Evolutionary conservation across 495 filamentous ascomycete species (phyloP).

Genomic region (Trichoderma erinaceum): DNA sequence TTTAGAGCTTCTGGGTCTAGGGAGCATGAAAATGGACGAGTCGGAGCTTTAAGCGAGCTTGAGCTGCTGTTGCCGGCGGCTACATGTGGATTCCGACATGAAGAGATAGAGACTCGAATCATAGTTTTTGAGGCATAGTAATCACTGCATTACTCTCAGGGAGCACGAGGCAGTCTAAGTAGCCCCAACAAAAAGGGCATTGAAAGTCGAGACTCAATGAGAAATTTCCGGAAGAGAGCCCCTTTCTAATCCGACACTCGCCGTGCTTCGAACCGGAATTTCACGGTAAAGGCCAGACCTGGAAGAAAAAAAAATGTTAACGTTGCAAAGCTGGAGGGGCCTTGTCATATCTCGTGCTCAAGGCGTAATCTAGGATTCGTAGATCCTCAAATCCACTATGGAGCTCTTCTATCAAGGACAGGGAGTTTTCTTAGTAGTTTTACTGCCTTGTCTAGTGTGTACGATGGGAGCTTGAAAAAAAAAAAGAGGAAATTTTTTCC

Average conservation of each 20-base stretch:
- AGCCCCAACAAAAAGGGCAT: too few relatives aligned
- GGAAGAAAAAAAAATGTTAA: too few relatives aligned
- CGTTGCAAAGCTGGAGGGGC: neutral
- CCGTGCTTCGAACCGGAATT: too few relatives aligned
- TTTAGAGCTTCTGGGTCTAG: too few relatives aligned
- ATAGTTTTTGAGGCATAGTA: neutral
- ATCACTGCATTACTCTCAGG: neutral
- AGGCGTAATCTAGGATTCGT: constrained; percentile 8
- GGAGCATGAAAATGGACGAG: too few relatives aligned
- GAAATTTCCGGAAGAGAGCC: too few relatives aligned
- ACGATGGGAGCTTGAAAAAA: neutral
- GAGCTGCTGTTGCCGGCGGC: neutral
- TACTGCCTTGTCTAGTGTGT: neutral
- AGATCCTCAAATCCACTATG: constrained; percentile 10
- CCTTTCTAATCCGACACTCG: too few relatives aligned
- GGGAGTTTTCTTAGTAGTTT: neutral
- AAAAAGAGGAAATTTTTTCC: neutral
- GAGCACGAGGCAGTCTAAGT: too few relatives aligned
- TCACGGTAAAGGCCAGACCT: too few relatives aligned
- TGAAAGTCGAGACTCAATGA: too few relatives aligned
- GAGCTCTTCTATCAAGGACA: neutral
- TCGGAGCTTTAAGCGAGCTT: neutral
- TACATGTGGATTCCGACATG: neutral
- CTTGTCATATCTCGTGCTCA: constrained; percentile 3
- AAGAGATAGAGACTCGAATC: neutral